Base-by-base conservation (phyloP, 305 asterid genomes). In the Fraxinus baroniana region DNA sequence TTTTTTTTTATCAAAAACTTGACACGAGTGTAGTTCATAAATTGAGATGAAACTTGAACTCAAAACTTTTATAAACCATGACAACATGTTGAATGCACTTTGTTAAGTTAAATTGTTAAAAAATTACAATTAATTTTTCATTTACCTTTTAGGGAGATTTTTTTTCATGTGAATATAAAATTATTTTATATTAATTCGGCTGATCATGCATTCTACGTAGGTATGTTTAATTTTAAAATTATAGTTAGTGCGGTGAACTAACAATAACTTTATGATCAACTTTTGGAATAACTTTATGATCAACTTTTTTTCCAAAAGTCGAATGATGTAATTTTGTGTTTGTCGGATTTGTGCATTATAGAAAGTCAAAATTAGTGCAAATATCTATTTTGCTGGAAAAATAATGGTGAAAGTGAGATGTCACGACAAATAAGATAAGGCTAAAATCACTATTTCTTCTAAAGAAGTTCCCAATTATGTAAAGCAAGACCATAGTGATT, bases 391-490 rank as follows among this genome's bases (percentile, higher is more conserved):
- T 52, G 22, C 7, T 15, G 7, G 7, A 13, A 55, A 80, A 79
- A n/a, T 17, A 83, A 81, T 77, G 24, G 9, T 3, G 82, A 84
- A 83, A 82, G 82, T 49, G 85, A 81, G 80, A 76, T 79, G 15
- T 55, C 28, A 36, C 3, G 81, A 75, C 82, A 83, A 60, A 83
- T 62, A 79, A 84, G 90, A 89, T 87, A 89, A 86, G 89, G 84
- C 84, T 84, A 85, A 80, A 76, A 84, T 81, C 82, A 57, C 68
- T 75, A 87, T 83, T 86, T 76, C 28, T 52, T 46, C 32, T 18
- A 7, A 7, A 74, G 55, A 83, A 78, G 83, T 72, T 85, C 66
- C 77, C 49, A 88, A 86, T 82, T 84, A 80, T 84, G 85, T 77
- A 82, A 60, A 60, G 70, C 70, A 60, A 64, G 5, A 60, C 17